phyloP scores from a whole-genome alignment of 768 basidiomycete genomes.

The Boletus vermiculosoides region DNA sequence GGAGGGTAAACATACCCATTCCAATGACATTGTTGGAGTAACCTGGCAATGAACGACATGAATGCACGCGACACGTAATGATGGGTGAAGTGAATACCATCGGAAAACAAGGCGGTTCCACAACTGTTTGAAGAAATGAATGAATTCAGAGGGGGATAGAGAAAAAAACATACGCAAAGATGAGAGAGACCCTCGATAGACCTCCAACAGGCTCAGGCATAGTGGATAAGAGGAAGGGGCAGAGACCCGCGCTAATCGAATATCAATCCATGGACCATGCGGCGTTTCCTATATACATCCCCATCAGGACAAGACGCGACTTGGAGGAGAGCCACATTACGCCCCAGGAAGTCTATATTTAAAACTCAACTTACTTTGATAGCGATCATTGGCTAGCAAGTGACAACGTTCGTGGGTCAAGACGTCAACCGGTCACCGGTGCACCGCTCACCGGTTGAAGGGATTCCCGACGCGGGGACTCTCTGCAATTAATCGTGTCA shows the following conservation, averaged over 20 bases:
- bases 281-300: conserved; percentile 11
- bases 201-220: conserved; percentile 20
- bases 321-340: neutral
- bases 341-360: too few species aligned
- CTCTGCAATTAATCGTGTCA: neutral
- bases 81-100: conserved; percentile 46
- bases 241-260: neutral
- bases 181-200: conserved; percentile 66
- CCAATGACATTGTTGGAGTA: conserved; percentile 83
- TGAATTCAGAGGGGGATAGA: neutral
- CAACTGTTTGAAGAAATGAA: conserved; percentile 46
- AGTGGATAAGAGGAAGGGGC: conserved; percentile 3
- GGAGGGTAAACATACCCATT: conserved; percentile 48
- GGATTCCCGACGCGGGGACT: neutral
- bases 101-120: conserved; percentile 85
- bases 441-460: neutral
- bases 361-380: neutral
- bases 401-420: conserved; percentile 27
- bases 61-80: neutral
- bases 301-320: neutral
- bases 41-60: conserved; percentile 40
- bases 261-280: neutral
- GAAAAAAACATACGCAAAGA: conserved; percentile 66
- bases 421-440: neutral
- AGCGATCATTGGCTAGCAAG: conserved; percentile 10